These are phyloP conservation scores for Solanum hybrid DNA, from an alignment of 305 asterid species.

Conservation along the genomic window DNA sequence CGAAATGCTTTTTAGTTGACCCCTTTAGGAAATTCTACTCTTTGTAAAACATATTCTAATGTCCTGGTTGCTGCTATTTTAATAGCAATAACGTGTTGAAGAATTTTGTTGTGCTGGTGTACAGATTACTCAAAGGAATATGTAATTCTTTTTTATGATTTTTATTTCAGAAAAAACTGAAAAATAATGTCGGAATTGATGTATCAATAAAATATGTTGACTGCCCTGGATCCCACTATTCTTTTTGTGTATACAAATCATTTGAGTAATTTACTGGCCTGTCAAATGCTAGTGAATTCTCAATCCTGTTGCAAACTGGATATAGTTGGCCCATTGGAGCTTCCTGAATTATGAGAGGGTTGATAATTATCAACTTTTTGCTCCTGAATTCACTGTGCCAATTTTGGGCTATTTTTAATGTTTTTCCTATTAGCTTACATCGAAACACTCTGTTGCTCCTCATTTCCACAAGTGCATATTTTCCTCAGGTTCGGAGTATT, in stretches of 20 bases:
- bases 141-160: neutral
- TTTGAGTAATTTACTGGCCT: neutral
- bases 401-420: neutral
- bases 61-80: neutral
- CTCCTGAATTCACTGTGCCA: neutral
- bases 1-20: conserved; percentile 9
- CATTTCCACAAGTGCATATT: neutral
- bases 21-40: conserved; percentile 11
- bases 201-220: neutral
- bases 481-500: neutral
- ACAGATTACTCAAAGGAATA: neutral
- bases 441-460: neutral
- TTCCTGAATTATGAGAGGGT: neutral
- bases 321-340: neutral
- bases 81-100: neutral
- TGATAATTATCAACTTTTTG: neutral
- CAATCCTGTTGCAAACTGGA: neutral
- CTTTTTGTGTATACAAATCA: neutral
- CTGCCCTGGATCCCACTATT: neutral
- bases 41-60: conserved; percentile 9
- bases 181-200: neutral
- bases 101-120: conserved; percentile 5
- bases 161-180: neutral
- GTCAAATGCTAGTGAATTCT: neutral
- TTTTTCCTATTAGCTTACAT: neutral